Evolutionary conservation across 352 stramenopile species (phyloP).

Genomic region (Plasmopara halstedii): DNA sequence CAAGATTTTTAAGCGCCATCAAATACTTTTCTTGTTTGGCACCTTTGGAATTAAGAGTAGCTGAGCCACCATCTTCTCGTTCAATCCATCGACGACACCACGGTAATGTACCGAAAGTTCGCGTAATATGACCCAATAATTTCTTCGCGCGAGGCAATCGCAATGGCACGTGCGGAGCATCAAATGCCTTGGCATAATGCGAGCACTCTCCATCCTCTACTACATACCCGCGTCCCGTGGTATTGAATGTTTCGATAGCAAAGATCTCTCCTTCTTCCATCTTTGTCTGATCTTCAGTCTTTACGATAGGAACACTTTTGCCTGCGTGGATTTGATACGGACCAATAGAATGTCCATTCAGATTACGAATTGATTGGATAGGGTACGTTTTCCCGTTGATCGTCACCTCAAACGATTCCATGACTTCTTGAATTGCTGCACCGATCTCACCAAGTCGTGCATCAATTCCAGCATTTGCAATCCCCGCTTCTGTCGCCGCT

Average conservation of each 20-base stretch:
- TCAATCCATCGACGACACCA: conserved; percentile 98
- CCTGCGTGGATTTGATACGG: conserved; percentile 95
- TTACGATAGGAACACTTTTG: conserved; percentile 97
- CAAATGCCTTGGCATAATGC: conserved; percentile 97
- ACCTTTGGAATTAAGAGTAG: conserved; percentile 88
- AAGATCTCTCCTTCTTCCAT: conserved; percentile 98
- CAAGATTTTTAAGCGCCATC: conserved; percentile 96
- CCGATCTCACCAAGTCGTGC: conserved; percentile 67
- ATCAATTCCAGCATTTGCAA: conserved; percentile 92
- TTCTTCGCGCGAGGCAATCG: conserved; percentile 89
- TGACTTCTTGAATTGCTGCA: conserved; percentile 16
- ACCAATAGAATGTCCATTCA: conserved; percentile 98
- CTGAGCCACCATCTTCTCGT: conserved; percentile 93
- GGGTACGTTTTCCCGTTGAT: conserved; percentile 94
- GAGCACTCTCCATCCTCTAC: conserved; percentile 94
- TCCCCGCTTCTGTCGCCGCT: conserved; percentile 91
- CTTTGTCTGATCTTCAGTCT: conserved; percentile 86
- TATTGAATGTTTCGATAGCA: conserved; percentile 96
- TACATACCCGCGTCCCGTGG: conserved; percentile 80
- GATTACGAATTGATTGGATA: conserved; percentile 95
- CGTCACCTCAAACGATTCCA: conserved; percentile 56
- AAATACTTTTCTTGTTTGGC: conserved; percentile 98
- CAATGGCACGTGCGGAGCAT: conserved; percentile 93
- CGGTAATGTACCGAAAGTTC: conserved; percentile 98
- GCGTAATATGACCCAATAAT: conserved; percentile 96